Conservation (phyloP, 352 stramenopile species). For the Phytophthora pisi region DNA sequence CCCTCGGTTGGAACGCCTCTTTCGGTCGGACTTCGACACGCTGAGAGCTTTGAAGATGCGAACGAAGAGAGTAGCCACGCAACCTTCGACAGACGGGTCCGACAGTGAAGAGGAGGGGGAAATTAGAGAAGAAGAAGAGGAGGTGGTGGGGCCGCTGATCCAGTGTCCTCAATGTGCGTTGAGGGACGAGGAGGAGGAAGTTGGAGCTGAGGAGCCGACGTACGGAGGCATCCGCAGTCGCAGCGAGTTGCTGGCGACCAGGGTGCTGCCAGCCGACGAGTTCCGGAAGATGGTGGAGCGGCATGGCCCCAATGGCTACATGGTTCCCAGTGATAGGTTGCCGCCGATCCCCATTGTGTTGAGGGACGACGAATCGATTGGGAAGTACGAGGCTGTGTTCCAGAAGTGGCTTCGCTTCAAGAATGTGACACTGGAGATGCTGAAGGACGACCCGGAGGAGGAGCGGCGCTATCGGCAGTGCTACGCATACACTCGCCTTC, state of each 20-base stretch:
- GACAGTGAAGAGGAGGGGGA: slow-evolving; percentile 1
- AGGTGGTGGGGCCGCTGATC: not conserved
- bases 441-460: not conserved
- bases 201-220: not conserved
- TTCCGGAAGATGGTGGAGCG: not conserved
- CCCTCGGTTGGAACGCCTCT: not conserved
- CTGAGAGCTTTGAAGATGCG: not conserved
- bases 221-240: not conserved
- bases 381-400: slow-evolving; percentile 6
- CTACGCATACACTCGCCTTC: not conserved
- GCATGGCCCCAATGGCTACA: not conserved
- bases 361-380: not conserved
- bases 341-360: slow-evolving; percentile 6
- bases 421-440: not conserved
- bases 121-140: slow-evolving; percentile 1
- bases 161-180: not conserved
- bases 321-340: not conserved
- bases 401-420: slow-evolving; percentile 8
- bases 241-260: slow-evolving; percentile 2
- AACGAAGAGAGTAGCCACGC: not conserved
- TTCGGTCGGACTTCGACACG: not conserved
- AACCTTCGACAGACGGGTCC: not conserved
- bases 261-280: not conserved
- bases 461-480: not conserved
- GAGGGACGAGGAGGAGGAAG: not conserved